A percentile compares a stretch with the other conserved stretches of the same genome.
Conservation (phyloP, 179 eudicot species). For the Actinidia polygama region DNA sequence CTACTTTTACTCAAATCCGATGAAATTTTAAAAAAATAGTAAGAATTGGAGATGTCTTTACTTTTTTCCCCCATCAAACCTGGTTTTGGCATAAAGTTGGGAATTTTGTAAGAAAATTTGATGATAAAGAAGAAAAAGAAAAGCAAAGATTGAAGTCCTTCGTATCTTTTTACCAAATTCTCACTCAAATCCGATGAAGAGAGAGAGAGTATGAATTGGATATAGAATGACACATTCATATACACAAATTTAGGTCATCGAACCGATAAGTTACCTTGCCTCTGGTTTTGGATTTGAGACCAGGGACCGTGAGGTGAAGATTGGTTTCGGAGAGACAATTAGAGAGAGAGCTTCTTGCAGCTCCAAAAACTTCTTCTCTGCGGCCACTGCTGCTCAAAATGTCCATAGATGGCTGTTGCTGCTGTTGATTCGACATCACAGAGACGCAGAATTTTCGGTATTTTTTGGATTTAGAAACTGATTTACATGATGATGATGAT, state of each 20-base stretch:
- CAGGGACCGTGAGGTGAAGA: constrained; percentile 77
- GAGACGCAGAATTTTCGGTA: constrained; percentile 40
- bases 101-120: too few species aligned
- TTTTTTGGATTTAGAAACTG: constrained; percentile 24
- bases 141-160: too few species aligned
- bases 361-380: constrained; percentile 51
- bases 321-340: constrained; percentile 80
- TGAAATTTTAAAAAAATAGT: too few species aligned
- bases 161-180: too few species aligned
- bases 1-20: too few species aligned
- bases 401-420: constrained; percentile 33
- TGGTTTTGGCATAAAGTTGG: too few species aligned
- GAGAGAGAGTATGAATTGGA: too few species aligned
- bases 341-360: constrained; percentile 48
- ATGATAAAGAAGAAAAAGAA: too few species aligned
- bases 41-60: too few species aligned
- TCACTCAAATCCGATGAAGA: too few species aligned
- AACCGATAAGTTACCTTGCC: constrained; percentile 67
- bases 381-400: constrained; percentile 36
- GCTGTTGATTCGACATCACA: constrained; percentile 35
- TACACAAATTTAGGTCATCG: neutral
- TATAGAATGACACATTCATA: neutral
- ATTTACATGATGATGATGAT: constrained; percentile 13
- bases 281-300: constrained; percentile 69
- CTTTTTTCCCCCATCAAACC: too few species aligned